Conservation (phyloP, 306 rosid genomes). For the Medicago lupulina region DNA sequence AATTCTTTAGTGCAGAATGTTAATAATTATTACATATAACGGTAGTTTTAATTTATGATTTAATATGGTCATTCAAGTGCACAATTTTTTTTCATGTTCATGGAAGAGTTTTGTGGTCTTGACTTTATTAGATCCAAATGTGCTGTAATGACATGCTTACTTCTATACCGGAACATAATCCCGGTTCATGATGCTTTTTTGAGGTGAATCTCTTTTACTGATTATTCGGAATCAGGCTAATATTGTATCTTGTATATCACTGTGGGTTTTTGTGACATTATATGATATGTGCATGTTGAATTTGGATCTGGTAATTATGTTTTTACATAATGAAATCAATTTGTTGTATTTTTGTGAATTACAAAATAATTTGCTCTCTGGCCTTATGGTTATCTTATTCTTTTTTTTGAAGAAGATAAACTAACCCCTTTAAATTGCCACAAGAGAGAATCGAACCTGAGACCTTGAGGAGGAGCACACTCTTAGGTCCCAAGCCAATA, state of each 20-base stretch:
- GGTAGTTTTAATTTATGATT: no score
- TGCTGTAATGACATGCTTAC: not conserved
- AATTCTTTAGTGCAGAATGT: not conserved
- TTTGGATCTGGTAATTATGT: not conserved
- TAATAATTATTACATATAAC: no score
- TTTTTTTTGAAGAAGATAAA: no score
- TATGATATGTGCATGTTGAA: conserved; percentile 13
- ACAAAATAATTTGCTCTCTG: not conserved
- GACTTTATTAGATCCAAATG: no score
- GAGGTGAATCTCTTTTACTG: conserved; percentile 1
- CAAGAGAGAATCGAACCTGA: no score
- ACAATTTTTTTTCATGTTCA: not conserved
- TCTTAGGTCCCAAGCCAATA: no score
- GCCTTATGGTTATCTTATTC: conserved; percentile 4
- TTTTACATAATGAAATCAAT: not conserved
- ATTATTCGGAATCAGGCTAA: conserved; percentile 6
- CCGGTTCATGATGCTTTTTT: not conserved
- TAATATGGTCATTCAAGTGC: conserved; percentile 2
- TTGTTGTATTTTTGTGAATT: not conserved
- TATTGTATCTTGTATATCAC: conserved; percentile 4
- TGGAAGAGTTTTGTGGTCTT: not conserved
- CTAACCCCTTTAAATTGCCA: no score
- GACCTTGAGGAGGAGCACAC: no score
- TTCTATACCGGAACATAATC: not conserved
- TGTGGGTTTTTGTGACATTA: not conserved